These are phyloP conservation scores for Blastobotrys illinoisensis DNA, from an alignment of 1,139 yeast species.

Conservation along the genomic window DNA sequence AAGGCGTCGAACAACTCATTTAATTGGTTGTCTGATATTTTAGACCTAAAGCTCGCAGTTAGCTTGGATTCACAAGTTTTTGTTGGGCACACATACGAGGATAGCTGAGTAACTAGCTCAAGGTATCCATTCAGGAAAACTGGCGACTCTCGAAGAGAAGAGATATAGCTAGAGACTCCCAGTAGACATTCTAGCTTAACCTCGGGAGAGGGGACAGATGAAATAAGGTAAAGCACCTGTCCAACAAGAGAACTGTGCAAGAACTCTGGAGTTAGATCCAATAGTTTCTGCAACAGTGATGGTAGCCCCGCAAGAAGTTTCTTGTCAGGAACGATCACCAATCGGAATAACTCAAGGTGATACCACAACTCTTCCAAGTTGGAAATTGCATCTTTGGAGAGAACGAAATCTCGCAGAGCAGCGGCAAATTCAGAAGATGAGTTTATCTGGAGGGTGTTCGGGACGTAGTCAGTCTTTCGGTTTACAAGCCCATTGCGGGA, in stretches of 20 bases:
- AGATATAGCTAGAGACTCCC: slow-evolving; percentile 1
- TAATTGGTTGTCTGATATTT: not conserved
- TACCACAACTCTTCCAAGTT: slow-evolving; percentile 15
- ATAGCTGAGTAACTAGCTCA: slow-evolving; percentile 4
- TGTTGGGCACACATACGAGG: slow-evolving; percentile 2
- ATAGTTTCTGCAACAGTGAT: not conserved
- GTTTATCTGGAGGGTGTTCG: slow-evolving; percentile 8
- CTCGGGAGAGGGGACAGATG: not conserved
- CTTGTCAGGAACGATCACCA: slow-evolving; percentile 5
- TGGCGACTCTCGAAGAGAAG: slow-evolving; percentile 9
- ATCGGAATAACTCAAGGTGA: slow-evolving; percentile 15
- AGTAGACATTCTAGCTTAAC: not conserved
- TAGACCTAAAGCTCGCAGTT: slow-evolving; percentile 1
- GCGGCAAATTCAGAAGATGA: slow-evolving; percentile 3
- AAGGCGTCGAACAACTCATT: not conserved
- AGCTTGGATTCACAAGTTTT: not conserved
- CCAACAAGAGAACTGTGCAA: slow-evolving; percentile 7
- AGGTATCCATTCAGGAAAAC: slow-evolving; percentile 14
- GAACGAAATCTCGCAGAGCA: not conserved
- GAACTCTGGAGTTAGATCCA: slow-evolving; percentile 1
- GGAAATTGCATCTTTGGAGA: not conserved
- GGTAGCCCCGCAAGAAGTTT: slow-evolving; percentile 1
- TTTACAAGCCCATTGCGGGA: slow-evolving; percentile 10
- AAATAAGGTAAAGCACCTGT: slow-evolving; percentile 2
- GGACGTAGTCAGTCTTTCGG: slow-evolving; percentile 1